Evolutionary conservation across 2,329 filamentous ascomycete genomes (phyloP), one percentile per base, ranked within the genome.

Genomic region (Aureobasidium namibiae): DNA sequence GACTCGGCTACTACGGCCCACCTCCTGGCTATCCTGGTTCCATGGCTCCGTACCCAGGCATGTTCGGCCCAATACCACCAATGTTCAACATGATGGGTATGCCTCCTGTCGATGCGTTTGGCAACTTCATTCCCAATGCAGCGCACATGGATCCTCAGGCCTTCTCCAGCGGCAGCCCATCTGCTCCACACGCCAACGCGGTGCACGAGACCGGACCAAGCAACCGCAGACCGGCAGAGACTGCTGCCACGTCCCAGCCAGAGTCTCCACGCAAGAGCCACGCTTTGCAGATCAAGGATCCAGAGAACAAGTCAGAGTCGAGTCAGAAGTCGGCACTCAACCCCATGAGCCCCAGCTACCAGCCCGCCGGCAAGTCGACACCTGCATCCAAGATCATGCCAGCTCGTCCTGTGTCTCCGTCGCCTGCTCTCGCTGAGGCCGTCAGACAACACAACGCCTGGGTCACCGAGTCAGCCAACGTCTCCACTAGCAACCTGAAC

Each of bases 311-410:
- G 42, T 34, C 45, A 6, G 59, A 44, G 34, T 33, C 44, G 24
- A 45, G 52, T 23, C 56, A 60, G 23, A 71, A 69, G 56, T 72
- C 70, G 29, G 63, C 48, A 21, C 64, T 73, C 59, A 72, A 73
- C 57, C 71, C 71, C 8, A 73, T 70, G 68, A 73, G 71, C 52
- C 71, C 71, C 29, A 68, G 65, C 26, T 73, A 73, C 66, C 70
- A 69, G 61, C 71, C 71, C 21, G 64, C 63, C 14, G 48, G 54
- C 39, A 41, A 56, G n/a, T 46, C 57, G 10, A 60, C 58, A n/a
- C 61, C 62, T 31, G 42, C 45, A 21, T 46, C 46, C 41, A 60
- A 56, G 34, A 23, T 29, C 13, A 16, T 33, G 11, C 50, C 38
- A 6, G 18, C 39, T 33, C 41, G 33, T 21, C n/a, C 24, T 5